phyloP scores from a whole-genome alignment of 75 land plant species.

The Picea sitchensis region DNA sequence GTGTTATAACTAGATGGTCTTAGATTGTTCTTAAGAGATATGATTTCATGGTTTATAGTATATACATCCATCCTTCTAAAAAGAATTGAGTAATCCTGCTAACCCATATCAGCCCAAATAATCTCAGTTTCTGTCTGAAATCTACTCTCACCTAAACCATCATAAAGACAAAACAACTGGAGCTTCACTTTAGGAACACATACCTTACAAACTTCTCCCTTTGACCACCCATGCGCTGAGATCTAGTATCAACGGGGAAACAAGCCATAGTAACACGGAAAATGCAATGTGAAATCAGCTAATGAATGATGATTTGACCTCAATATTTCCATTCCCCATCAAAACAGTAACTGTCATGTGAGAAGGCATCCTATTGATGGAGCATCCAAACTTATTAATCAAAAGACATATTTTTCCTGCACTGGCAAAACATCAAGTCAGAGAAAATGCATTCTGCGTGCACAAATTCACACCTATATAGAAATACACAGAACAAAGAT shows the following conservation, averaged over 20 bases:
- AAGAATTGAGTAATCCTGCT: neutral
- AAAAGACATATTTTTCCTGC: neutral
- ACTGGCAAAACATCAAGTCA: neutral
- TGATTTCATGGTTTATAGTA: neutral
- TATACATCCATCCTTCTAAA: neutral
- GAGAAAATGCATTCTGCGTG: neutral
- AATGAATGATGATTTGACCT: neutral
- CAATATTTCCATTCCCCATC: neutral
- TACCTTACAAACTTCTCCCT: slow-evolving; percentile 67
- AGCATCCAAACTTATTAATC: neutral
- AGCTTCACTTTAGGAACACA: neutral
- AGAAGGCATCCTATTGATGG: neutral
- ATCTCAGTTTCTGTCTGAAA: neutral
- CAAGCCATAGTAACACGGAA: neutral
- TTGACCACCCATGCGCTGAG: slow-evolving; percentile 46
- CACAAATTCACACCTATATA: neutral
- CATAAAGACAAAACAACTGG: neutral
- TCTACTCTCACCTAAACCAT: neutral
- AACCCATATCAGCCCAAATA: neutral
- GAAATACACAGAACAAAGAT: neutral
- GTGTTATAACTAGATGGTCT: too few relatives aligned
- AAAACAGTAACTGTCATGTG: neutral
- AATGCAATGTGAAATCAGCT: neutral
- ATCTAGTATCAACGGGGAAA: slow-evolving; percentile 22
- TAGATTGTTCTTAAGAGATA: too few relatives aligned